A percentile compares a stretch with the other conserved stretches of the same genome.
phyloP scores from a whole-genome alignment of 177 flowering plant genomes.

The Telopea speciosissima region DNA sequence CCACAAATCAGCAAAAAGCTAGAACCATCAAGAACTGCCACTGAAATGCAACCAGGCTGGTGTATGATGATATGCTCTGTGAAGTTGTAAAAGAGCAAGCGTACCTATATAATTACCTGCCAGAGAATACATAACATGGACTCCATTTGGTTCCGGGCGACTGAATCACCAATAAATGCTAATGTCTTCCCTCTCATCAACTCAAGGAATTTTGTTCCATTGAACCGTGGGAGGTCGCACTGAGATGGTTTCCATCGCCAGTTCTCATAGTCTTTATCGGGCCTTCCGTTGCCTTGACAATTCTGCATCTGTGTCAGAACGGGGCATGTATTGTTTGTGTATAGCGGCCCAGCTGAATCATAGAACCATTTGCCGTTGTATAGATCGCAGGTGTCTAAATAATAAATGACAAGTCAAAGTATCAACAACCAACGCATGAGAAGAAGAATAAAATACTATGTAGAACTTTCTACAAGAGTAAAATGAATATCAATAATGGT shows the following conservation, averaged over 20 bases:
- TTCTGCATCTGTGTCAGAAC: constrained; percentile 85
- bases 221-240: constrained; percentile 86
- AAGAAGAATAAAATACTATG: neutral
- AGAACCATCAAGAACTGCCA: neutral
- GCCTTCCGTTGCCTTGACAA: constrained; percentile 94
- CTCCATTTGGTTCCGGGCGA: constrained; percentile 97
- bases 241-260: constrained; percentile 82
- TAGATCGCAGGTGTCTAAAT: constrained; percentile 54
- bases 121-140: constrained; percentile 92
- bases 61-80: neutral
- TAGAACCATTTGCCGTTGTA: constrained; percentile 73
- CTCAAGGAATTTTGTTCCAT: constrained; percentile 71
- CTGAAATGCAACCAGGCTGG: neutral
- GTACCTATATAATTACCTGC: constrained; percentile 47
- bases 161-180: constrained; percentile 93
- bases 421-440: neutral
- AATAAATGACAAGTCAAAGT: neutral
- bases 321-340: constrained; percentile 85
- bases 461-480: neutral
- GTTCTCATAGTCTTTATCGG: constrained; percentile 86
- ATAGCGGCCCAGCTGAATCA: constrained; percentile 69
- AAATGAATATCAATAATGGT: neutral
- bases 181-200: constrained; percentile 91
- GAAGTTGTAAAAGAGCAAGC: neutral
- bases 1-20: neutral